Base-by-base conservation (phyloP, 2,329 filamentous ascomycete species). In the Beauveria bassiana region DNA sequence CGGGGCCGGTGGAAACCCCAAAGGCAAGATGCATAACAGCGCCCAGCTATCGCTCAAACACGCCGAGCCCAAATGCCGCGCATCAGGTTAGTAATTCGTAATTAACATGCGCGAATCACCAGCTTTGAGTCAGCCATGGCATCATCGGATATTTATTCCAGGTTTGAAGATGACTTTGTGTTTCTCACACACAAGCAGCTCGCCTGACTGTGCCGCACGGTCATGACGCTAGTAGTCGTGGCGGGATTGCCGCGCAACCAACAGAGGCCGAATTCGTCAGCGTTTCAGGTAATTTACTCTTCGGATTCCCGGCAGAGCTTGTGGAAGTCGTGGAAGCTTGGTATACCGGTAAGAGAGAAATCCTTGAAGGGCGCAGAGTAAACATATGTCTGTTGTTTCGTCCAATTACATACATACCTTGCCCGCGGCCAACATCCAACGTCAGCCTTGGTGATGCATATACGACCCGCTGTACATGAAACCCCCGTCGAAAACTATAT, bases 151-250 rank as follows among this genome's bases (percentile, higher is more conserved):
- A 4, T 3, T 16, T 1, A 40, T 26, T 18, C 49, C 16, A 20
- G 18, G 42, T 16, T n/a, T 10, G 7, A 40, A 10, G 16, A 42
- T 4, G 6, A 28, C 3, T 16, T 50, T 5, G 9, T 28, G 5
- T 16, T 10, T 16, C 45, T 40, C 18, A 24, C 5, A 24, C 20
- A 10, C 22, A 58, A 50, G 14, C 14, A 26, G 18, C 45, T 34
- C 24, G 46, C 40, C n/a, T 59, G 47, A 59, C 57, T 52, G 34
- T 28, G n/a, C 57, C 47, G 57, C 57, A 52, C 57, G 47, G 57
- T 40, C 57, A 18, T 43, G 16, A 34, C 47, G 47, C 47, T 52
- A 59, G 40, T 26, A 34, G 31, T 43, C 7, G 16, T 18, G 31
- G 16, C 24, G 26, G 24, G 55, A 43, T 34, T 42, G 34, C 47